Percentiles rank a stretch among this genome's conserved stretches.
Conservation (phyloP, 148 eudicot species). For the Rhododendron ferrugineum region DNA sequence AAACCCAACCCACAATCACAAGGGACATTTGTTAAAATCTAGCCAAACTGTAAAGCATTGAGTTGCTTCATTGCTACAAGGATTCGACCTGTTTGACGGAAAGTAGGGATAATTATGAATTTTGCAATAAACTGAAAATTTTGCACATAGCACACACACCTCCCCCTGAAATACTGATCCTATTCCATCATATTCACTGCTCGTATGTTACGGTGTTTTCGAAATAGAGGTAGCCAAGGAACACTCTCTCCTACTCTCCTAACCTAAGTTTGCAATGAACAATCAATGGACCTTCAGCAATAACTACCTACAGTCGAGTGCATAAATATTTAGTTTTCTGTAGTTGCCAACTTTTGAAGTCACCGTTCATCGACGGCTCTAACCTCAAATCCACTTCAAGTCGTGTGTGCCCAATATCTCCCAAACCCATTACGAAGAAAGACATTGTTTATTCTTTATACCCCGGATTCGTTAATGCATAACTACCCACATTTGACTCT, state of each 20-base stretch:
- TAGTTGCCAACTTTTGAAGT: background rate
- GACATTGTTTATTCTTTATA: background rate
- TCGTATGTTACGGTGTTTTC: background rate
- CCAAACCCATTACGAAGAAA: background rate
- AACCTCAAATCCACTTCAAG: slow-evolving; percentile 1
- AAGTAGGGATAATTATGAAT: background rate
- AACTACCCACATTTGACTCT: background rate
- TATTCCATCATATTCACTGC: background rate
- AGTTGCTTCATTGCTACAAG: background rate
- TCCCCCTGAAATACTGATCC: background rate
- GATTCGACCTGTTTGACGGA: background rate
- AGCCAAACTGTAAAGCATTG: background rate
- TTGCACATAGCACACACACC: background rate
- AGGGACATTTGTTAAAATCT: background rate
- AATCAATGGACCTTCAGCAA: background rate
- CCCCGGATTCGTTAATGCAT: background rate
- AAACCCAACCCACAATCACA: background rate
- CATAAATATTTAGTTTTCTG: background rate
- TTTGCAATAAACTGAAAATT: background rate
- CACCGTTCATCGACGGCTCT: background rate
- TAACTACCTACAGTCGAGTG: background rate
- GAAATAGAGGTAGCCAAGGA: background rate
- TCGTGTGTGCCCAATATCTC: background rate
- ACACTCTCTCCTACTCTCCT: background rate
- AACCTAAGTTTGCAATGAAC: background rate